Evolutionary conservation across 192 early-diverging fungal species (phyloP), one percentile per base, ranked within the genome.

Genomic region (Backusella tuberculispora): DNA sequence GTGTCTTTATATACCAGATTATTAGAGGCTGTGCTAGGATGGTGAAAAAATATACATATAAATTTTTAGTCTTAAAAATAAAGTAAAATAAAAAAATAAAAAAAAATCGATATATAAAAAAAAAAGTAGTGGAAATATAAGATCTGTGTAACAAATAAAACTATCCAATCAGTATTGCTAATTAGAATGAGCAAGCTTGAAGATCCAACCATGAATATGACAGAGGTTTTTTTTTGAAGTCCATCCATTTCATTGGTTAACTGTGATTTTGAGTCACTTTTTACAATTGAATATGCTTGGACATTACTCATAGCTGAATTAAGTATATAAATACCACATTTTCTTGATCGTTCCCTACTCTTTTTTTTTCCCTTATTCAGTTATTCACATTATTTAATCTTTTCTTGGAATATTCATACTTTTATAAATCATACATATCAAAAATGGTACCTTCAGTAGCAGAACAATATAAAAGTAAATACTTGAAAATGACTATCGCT

Each of bases 181-280:
- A 41, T 50, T 46, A 38, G 14, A 56, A 64, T 74, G 73, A 66
- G 19, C 73, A 74, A 48, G 66, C 65, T 42, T 74, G 73, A 66
- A 64, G 73, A 46, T 48, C 73, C 14, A 66, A 34, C 66, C 37
- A 41, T 40, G 41, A 67, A 19, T 67, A 67, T 67, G 37, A 19
- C 17, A 43, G 50, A 24, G 64, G 0, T 41, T 67, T 15, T 26
- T 10, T 34, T 34, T 34, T 34, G 29, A 34, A 34, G 29, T 34
- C 29, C 29, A 1, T 21, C 19, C 5, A 14, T 74, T 17, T 63
- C 45, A 42, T 74, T 44, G 42, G 63, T 9, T 21, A 9, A 38
- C n/a, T 60, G n/a, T 60, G 53, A 26, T 37, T 29, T 43, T 74
- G 48, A 60, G 34, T 73, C 71, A 60, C 41, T 73, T 44, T 21